Evolutionary conservation across 108 stramenopile species (phyloP).

Genomic region (Poteriospumella lacustris): DNA sequence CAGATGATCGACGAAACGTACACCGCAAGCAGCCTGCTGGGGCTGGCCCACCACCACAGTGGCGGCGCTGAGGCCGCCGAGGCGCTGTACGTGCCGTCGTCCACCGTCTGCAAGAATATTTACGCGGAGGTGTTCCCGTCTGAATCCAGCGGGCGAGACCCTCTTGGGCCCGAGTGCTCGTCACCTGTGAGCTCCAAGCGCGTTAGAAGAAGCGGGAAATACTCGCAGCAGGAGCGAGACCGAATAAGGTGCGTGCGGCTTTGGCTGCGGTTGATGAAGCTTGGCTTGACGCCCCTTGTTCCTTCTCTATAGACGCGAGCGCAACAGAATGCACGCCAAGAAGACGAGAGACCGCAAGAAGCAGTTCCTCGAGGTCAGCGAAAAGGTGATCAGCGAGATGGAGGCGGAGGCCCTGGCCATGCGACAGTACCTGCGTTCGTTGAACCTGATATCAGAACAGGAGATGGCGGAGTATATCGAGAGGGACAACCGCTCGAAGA

Average conservation of each 20-base stretch:
- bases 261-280: background rate
- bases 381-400: constrained; percentile 71
- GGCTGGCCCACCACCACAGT: background rate
- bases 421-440: no score
- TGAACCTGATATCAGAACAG: no score
- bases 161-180: background rate
- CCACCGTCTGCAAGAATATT: background rate
- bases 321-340: constrained; percentile 89
- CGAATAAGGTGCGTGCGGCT: background rate
- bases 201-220: background rate
- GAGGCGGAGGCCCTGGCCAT: no score
- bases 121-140: background rate
- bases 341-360: constrained; percentile 85
- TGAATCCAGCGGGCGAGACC: background rate
- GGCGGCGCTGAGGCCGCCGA: background rate
- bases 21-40: background rate
- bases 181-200: background rate
- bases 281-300: background rate
- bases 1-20: background rate
- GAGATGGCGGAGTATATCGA: no score
- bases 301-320: constrained; percentile 61
- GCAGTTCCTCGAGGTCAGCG: constrained; percentile 66
- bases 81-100: background rate
- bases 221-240: background rate
- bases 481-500: no score